Percentiles rank a stretch among this genome's conserved stretches.
phyloP scores from a whole-genome alignment of 108 stramenopile genomes.

The Pinguiococcus pyrenoidosus region DNA sequence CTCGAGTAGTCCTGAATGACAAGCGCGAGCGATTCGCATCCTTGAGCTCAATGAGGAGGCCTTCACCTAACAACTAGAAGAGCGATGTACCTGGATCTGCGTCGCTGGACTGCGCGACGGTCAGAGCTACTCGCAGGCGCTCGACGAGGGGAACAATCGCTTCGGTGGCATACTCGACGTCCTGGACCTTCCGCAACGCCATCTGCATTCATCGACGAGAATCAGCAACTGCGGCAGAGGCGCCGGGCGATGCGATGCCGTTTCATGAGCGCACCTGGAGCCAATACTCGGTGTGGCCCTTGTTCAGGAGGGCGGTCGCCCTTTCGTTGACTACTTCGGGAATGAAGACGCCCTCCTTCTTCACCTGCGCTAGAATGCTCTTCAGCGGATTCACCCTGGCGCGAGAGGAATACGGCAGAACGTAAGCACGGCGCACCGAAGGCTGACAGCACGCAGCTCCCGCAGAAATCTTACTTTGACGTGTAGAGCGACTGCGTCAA shows the following conservation, averaged over 20 bases:
- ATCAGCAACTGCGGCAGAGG: too few species aligned
- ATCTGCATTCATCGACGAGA: too few species aligned
- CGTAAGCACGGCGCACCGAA: not conserved
- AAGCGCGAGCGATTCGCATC: too few species aligned
- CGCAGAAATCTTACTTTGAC: too few species aligned
- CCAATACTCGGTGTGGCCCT: constrained; percentile 28
- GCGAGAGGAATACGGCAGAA: not conserved
- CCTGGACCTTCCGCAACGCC: not conserved
- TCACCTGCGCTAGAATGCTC: not conserved
- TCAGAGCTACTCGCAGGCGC: not conserved
- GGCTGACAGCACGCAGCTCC: not conserved
- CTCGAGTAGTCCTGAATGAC: too few species aligned
- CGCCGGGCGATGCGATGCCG: too few species aligned
- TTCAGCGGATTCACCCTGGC: constrained; percentile 5
- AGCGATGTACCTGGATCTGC: too few species aligned
- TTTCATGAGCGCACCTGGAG: too few species aligned
- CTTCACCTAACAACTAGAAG: too few species aligned
- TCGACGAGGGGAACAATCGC: not conserved
- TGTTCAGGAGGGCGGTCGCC: constrained; percentile 5
- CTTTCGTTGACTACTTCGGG: too few species aligned
- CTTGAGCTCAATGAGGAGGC: not conserved
- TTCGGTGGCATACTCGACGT: not conserved
- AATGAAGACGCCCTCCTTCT: not conserved
- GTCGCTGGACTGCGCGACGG: not conserved
- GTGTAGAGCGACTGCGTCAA: constrained; percentile 25